A percentile compares a stretch with the other conserved stretches of the same genome.
These are phyloP conservation scores for Pistacia atlantica DNA, from an alignment of 345 rosid species.

Conservation along the genomic window DNA sequence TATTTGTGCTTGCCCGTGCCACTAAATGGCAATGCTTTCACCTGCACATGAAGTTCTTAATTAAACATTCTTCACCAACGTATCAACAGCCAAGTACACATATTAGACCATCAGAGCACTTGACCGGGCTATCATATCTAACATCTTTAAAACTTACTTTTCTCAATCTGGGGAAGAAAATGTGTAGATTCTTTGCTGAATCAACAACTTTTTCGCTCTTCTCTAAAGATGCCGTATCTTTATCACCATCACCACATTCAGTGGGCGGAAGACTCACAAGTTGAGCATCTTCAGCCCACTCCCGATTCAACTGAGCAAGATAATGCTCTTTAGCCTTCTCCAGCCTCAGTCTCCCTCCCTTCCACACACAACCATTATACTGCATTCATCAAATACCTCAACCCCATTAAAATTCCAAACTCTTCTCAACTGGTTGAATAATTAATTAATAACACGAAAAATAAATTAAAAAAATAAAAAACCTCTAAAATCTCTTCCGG, in stretches of 20 bases:
- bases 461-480: background rate
- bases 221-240: slow-evolving; percentile 18
- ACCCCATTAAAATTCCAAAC: no score
- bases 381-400: slow-evolving; percentile 22
- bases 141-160: slow-evolving; percentile 45
- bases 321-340: slow-evolving; percentile 91
- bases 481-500: no score
- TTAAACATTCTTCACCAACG: background rate
- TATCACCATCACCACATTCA: slow-evolving; percentile 18
- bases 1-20: slow-evolving; percentile 94
- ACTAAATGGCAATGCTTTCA: slow-evolving; percentile 64
- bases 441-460: background rate
- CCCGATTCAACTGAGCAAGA: slow-evolving; percentile 62
- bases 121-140: background rate
- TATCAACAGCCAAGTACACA: background rate
- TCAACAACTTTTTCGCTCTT: slow-evolving; percentile 22
- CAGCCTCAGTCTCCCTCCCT: slow-evolving; percentile 78
- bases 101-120: background rate
- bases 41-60: slow-evolving; percentile 36
- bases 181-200: slow-evolving; percentile 38
- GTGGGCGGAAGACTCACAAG: background rate
- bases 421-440: no score
- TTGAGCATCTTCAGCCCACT: slow-evolving; percentile 60
- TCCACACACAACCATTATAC: slow-evolving; percentile 95
- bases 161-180: slow-evolving; percentile 72